Conservation (phyloP, 305 asterid species). For the Fraxinus greggii region DNA sequence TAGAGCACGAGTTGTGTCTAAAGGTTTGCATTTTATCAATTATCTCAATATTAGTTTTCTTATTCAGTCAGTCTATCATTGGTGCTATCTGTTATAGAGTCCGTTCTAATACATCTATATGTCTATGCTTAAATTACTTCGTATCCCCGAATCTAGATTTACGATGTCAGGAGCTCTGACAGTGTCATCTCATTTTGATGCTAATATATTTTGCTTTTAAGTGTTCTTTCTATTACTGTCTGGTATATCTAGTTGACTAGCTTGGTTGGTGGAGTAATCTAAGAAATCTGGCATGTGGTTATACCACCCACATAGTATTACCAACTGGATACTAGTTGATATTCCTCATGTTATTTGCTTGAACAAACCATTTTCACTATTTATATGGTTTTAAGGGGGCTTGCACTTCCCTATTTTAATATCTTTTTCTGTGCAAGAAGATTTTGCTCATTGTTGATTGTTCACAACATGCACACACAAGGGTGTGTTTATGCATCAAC, state of each 20-base stretch:
- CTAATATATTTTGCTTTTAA: not conserved
- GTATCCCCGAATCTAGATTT: not conserved
- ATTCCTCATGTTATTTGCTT: not conserved
- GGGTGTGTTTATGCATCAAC: not conserved
- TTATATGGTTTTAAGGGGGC: not conserved
- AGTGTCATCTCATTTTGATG: not conserved
- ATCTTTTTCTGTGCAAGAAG: not conserved
- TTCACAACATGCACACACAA: not conserved
- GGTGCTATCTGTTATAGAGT: not conserved
- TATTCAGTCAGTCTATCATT: not conserved
- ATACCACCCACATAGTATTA: not conserved
- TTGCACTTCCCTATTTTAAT: not conserved
- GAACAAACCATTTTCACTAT: not conserved
- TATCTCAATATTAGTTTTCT: constrained; percentile 13
- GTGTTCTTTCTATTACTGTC: not conserved
- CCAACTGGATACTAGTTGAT: not conserved
- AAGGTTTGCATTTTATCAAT: constrained; percentile 48
- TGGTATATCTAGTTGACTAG: not conserved
- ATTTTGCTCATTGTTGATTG: not conserved
- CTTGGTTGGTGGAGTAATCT: constrained; percentile 7
- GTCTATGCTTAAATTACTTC: not conserved
- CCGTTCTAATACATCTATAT: not conserved
- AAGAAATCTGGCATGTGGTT: not conserved
- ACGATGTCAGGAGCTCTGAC: not conserved
- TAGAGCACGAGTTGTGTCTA: constrained; percentile 79